Percentiles rank a stretch among this genome's conserved stretches.
phyloP scores from a whole-genome alignment of 371 early-diverging fungal genomes.

The Mucor plumbeus region DNA sequence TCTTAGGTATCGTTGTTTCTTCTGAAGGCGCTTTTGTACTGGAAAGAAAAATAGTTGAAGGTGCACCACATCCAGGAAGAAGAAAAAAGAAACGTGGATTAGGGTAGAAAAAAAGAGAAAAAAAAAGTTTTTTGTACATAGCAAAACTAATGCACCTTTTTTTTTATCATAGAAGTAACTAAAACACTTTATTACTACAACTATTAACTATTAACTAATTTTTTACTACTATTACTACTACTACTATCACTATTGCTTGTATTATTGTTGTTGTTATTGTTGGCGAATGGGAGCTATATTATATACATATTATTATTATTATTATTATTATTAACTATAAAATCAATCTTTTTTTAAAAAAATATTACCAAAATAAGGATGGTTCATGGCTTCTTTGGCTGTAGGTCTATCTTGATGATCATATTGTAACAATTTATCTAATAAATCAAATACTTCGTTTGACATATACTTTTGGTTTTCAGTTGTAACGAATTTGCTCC shows the following conservation, averaged over 20 bases:
- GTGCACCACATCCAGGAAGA: slow-evolving; percentile 52
- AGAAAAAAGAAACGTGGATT: slow-evolving; percentile 40
- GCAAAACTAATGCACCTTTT: no score
- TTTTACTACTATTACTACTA: slow-evolving; percentile 2
- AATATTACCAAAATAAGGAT: slow-evolving; percentile 87
- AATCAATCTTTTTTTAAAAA: not conserved
- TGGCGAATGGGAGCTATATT: slow-evolving; percentile 27
- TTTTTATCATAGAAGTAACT: not conserved
- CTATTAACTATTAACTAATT: slow-evolving; percentile 6
- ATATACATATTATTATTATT: slow-evolving; percentile 1
- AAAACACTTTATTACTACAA: not conserved
- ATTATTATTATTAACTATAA: not conserved
- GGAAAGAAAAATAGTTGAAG: slow-evolving; percentile 48
- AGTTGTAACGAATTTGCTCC: slow-evolving; percentile 89
- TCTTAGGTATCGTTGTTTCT: slow-evolving; percentile 38
- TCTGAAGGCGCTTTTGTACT: slow-evolving; percentile 42
- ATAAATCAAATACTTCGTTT: slow-evolving; percentile 91
- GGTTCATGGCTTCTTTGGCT: slow-evolving; percentile 95
- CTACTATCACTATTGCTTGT: not conserved
- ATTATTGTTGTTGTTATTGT: slow-evolving; percentile 15
- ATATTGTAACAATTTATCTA: slow-evolving; percentile 93
- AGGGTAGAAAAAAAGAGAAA: slow-evolving; percentile 9
- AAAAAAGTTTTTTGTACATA: not conserved
- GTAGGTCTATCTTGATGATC: slow-evolving; percentile 98
- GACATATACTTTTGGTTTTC: slow-evolving; percentile 92